Conservation (phyloP, 1,139 yeast genomes). For the Zygoascus hellenicus region DNA sequence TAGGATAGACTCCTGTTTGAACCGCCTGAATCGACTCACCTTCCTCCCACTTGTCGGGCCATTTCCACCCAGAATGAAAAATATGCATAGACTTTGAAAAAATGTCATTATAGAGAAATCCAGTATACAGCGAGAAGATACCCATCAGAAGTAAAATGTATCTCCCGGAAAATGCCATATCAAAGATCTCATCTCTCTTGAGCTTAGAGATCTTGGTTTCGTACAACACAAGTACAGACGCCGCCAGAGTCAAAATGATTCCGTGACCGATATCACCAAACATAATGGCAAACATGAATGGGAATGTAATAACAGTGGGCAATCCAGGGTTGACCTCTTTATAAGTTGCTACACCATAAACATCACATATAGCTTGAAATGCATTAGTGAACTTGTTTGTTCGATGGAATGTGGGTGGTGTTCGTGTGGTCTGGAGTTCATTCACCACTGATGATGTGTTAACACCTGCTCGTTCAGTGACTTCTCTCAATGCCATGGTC, state of each 20-base stretch:
- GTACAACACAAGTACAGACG: constrained; percentile 59
- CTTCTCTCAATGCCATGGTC: constrained; percentile 47
- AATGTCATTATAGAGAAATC: constrained; percentile 85
- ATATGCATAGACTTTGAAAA: constrained; percentile 86
- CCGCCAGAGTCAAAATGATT: constrained; percentile 67
- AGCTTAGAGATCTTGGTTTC: constrained; percentile 62
- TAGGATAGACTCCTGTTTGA: constrained; percentile 62
- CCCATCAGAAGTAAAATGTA: constrained; percentile 91
- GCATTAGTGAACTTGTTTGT: constrained; percentile 90
- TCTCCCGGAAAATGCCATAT: constrained; percentile 92
- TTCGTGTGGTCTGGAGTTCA: constrained; percentile 68
- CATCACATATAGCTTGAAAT: constrained; percentile 89
- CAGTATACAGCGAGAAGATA: constrained; percentile 85
- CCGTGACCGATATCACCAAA: constrained; percentile 99
- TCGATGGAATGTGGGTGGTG: constrained; percentile 91
- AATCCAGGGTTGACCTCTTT: constrained; percentile 95
- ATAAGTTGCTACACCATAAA: constrained; percentile 90
- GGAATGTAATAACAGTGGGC: constrained; percentile 91
- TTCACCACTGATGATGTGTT: constrained; percentile 75
- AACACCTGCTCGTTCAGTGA: constrained; percentile 52
- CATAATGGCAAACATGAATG: constrained; percentile 98
- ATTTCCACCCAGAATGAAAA: constrained; percentile 85
- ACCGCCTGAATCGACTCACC: constrained; percentile 61
- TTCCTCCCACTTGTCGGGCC: constrained; percentile 69
- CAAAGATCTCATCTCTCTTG: constrained; percentile 86